phyloP scores from a whole-genome alignment of 176 grass and related monocot species.

The Themeda triandra region DNA sequence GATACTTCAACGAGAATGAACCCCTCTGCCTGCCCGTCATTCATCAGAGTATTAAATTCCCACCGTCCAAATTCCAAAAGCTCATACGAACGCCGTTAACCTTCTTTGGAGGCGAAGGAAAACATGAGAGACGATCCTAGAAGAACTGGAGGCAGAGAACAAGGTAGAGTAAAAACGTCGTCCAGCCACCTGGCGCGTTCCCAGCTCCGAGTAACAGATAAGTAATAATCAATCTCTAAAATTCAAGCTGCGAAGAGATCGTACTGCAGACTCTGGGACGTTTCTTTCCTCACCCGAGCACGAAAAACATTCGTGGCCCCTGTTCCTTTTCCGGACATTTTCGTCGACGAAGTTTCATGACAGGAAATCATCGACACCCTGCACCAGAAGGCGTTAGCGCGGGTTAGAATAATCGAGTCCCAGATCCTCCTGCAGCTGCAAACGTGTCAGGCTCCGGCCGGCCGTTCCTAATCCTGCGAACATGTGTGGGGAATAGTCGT shows the following conservation, averaged over 20 bases:
- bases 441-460: not conserved
- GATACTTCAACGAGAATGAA: not conserved
- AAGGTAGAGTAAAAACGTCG: not conserved
- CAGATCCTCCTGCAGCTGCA: not conserved
- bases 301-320: conserved; percentile 6
- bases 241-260: not conserved
- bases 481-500: too few relatives aligned
- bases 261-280: not conserved
- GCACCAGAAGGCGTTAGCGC: not conserved
- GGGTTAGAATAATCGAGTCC: not conserved
- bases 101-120: not conserved
- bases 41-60: not conserved
- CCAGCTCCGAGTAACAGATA: not conserved
- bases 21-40: not conserved
- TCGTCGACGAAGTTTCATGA: conserved; percentile 9
- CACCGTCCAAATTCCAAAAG: not conserved
- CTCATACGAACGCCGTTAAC: not conserved
- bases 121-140: not conserved
- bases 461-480: not conserved
- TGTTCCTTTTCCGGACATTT: conserved; percentile 11
- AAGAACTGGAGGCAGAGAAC: not conserved
- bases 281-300: conserved; percentile 33
- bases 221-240: not conserved
- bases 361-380: not conserved
- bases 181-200: not conserved